These are phyloP conservation scores for Vachellia pachyceras DNA, from an alignment of 306 rosid species.

Conservation along the genomic window DNA sequence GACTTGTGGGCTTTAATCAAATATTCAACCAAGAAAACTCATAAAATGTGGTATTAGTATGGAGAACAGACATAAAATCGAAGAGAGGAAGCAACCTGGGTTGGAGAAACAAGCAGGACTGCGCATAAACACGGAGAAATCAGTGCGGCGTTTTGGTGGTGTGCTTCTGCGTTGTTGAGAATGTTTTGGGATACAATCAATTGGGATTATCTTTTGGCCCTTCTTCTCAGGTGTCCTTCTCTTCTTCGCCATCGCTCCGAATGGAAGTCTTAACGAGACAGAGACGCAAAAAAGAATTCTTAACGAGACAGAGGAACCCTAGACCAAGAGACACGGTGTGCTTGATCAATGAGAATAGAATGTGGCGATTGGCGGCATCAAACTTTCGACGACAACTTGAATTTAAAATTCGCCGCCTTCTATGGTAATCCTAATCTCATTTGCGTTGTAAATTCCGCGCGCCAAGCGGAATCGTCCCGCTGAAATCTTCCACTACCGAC, in stretches of 20 bases:
- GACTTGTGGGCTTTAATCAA: neutral
- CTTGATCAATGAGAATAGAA: constrained; percentile 21
- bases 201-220: constrained; percentile 11
- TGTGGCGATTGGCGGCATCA: constrained; percentile 26
- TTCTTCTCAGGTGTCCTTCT: constrained; percentile 29
- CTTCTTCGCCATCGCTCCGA: constrained; percentile 56
- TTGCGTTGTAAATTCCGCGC: too few species aligned
- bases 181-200: constrained; percentile 47
- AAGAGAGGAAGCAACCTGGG: constrained; percentile 7
- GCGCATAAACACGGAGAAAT: constrained; percentile 45
- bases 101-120: constrained; percentile 38
- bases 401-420: constrained; percentile 28
- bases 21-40: constrained; percentile 15
- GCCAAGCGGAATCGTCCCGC: too few species aligned
- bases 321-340: neutral
- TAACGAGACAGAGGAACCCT: constrained; percentile 25
- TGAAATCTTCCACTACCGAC: too few species aligned
- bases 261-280: neutral
- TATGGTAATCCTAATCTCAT: neutral
- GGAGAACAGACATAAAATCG: neutral
- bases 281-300: neutral
- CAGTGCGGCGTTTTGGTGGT: constrained; percentile 51
- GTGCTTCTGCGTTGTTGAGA: constrained; percentile 47
- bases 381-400: neutral
- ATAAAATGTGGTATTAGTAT: constrained; percentile 2